Conservation (phyloP, 1,284 basidiomycete species). For the Irpex sp. region DNA sequence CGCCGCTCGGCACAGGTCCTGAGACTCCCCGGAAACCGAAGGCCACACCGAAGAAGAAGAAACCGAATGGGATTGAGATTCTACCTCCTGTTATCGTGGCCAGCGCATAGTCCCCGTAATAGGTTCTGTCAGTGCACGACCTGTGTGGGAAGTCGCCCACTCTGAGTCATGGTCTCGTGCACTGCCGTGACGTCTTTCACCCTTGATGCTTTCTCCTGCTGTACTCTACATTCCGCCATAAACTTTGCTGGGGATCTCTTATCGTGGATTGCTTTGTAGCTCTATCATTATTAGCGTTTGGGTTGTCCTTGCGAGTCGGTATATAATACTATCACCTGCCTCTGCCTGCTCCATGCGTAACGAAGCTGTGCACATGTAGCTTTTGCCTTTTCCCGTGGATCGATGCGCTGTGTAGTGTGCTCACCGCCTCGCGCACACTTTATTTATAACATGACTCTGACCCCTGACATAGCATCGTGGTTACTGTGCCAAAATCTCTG, state of each 20-base stretch:
- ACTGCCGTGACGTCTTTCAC: neutral
- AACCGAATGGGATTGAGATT: slow-evolving; percentile 25
- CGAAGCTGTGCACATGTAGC: neutral
- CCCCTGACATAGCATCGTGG: too few relatives aligned
- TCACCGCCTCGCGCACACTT: neutral
- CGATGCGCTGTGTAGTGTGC: neutral
- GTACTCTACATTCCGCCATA: neutral
- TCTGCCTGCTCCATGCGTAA: neutral
- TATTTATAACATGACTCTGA: neutral
- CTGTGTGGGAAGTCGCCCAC: neutral
- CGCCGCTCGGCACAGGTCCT: slow-evolving; percentile 13
- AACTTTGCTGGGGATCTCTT: neutral
- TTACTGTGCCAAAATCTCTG: neutral
- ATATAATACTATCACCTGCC: neutral
- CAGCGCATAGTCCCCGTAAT: slow-evolving; percentile 22
- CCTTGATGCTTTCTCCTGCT: neutral
- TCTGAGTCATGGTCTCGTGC: neutral
- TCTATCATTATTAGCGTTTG: slow-evolving; percentile 1
- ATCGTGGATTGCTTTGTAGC: slow-evolving; percentile 4
- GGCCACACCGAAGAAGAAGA: slow-evolving; percentile 29
- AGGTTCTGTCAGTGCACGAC: slow-evolving; percentile 22
- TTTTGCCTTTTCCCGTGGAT: neutral
- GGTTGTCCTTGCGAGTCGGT: neutral
- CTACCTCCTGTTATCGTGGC: slow-evolving; percentile 51
- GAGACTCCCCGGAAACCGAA: slow-evolving; percentile 28